Evolutionary conservation across 179 eudicot species (phyloP), one percentile per base, ranked within the genome.

Genomic region (Spergularia azorica): DNA sequence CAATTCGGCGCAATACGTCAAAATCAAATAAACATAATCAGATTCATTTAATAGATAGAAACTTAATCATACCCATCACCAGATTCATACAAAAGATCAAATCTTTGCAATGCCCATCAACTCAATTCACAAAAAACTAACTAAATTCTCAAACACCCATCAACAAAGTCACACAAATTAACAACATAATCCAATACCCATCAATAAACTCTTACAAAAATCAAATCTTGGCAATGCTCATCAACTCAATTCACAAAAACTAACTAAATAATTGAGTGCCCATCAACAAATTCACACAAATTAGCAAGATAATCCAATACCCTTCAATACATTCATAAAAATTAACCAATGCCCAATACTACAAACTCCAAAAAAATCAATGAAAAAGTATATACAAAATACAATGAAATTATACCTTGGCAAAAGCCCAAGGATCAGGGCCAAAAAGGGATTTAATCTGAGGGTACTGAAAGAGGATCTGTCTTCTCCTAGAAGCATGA

Each of bases 391-490:
- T 2, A 0, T 26, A 26, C 32, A 64, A 21, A 70, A 10, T 8
- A 52, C 17, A 6, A 3, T 12, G 5, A 5, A 54, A 20, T 4
- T 13, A 8, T 26, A 91, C 98, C 97, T 94, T 92, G 65, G 86
- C 84, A 70, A 86, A 87, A 81, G 98, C 92, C 81, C 84, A 88
- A 66, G 90, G 93, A 72, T 94, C 98, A 69, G 98, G 97, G 69
- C 98, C 98, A 80, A 92, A 94, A 64, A 94, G 96, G 6, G 87
- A 74, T 78, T 85, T 94, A 84, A 94, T 89, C 71, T 92, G 91
- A 79, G 98, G 98, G 80, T 94, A 89, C 64, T 88, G 85, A 84
- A 97, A 92, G 81, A 94, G 97, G 76, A 94, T 94, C 83, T 87
- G 85, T 1, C 89, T 79, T 46, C 98, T 71, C 7, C 98, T 83